Percentiles rank a stretch among this genome's conserved stretches.
Evolutionary conservation across 2,329 filamentous ascomycete species (phyloP).

Genomic region (Lasiodiplodia gonubiensis): DNA sequence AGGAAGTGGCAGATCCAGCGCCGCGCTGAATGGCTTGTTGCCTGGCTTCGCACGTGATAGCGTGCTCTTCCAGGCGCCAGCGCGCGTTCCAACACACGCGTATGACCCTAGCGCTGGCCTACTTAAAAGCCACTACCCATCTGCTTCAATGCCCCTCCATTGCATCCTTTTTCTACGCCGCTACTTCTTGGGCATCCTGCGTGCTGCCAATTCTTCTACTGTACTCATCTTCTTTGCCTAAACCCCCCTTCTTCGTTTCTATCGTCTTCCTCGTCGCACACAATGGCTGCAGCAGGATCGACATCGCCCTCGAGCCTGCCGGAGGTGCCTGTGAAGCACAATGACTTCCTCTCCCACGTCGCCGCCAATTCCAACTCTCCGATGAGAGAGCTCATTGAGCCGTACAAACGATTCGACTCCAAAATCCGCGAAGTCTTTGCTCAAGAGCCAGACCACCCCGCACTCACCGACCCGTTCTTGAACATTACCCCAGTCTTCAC

Average conservation of each 20-base stretch:
- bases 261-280: not conserved
- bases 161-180: not conserved
- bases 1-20: slow-evolving; percentile 5
- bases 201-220: not conserved
- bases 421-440: slow-evolving; percentile 71
- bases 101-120: not conserved
- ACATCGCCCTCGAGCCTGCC: slow-evolving; percentile 37
- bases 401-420: slow-evolving; percentile 71
- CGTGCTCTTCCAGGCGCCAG: slow-evolving; percentile 20
- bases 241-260: not conserved
- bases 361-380: slow-evolving; percentile 59
- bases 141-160: slow-evolving; percentile 11
- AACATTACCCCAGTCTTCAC: slow-evolving; percentile 72
- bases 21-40: slow-evolving; percentile 7
- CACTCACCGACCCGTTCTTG: slow-evolving; percentile 62
- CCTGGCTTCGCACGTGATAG: slow-evolving; percentile 13
- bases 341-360: slow-evolving; percentile 60
- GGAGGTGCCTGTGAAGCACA: slow-evolving; percentile 45
- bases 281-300: not conserved
- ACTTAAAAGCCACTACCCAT: slow-evolving; percentile 2
- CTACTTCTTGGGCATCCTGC: not conserved
- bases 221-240: not conserved
- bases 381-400: slow-evolving; percentile 65
- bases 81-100: slow-evolving; percentile 3
- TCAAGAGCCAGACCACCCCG: slow-evolving; percentile 67